Percentiles rank a stretch among this genome's conserved stretches.
These are phyloP conservation scores for Phytophthora chlamydospora DNA, from an alignment of 352 stramenopile species.

Conservation along the genomic window DNA sequence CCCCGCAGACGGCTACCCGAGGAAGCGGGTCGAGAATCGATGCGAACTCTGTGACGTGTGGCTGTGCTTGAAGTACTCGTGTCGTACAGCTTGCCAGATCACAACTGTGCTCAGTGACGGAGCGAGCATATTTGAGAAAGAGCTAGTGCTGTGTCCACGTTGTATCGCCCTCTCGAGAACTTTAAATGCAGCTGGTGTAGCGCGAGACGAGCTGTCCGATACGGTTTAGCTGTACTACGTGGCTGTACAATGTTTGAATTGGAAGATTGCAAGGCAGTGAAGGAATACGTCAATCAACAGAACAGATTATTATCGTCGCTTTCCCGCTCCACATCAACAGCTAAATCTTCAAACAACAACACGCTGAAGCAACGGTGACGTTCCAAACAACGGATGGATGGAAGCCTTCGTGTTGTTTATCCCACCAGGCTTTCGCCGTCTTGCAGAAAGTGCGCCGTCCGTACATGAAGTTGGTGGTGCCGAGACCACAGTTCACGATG, in stretches of 20 bases:
- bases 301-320: no score
- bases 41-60: constrained; percentile 28
- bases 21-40: constrained; percentile 9
- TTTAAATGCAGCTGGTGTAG: constrained; percentile 19
- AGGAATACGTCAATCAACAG: no score
- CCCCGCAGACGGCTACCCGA: constrained; percentile 1
- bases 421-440: not conserved
- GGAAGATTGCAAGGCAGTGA: no score
- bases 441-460: constrained; percentile 17
- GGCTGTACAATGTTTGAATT: no score
- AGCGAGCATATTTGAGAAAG: constrained; percentile 14
- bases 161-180: constrained; percentile 21
- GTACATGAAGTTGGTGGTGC: constrained; percentile 15
- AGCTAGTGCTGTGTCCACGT: constrained; percentile 16
- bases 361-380: not conserved
- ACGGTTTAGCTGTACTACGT: no score
- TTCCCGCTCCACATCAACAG: no score
- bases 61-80: constrained; percentile 31
- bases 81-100: constrained; percentile 26
- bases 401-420: constrained; percentile 7
- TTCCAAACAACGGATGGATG: constrained; percentile 12
- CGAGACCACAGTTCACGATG: constrained; percentile 9
- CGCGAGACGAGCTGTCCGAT: constrained; percentile 21
- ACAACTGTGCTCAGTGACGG: constrained; percentile 16
- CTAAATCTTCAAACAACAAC: no score